phyloP scores from a whole-genome alignment of 2,329 filamentous ascomycete genomes.

The Exophiala sideris region DNA sequence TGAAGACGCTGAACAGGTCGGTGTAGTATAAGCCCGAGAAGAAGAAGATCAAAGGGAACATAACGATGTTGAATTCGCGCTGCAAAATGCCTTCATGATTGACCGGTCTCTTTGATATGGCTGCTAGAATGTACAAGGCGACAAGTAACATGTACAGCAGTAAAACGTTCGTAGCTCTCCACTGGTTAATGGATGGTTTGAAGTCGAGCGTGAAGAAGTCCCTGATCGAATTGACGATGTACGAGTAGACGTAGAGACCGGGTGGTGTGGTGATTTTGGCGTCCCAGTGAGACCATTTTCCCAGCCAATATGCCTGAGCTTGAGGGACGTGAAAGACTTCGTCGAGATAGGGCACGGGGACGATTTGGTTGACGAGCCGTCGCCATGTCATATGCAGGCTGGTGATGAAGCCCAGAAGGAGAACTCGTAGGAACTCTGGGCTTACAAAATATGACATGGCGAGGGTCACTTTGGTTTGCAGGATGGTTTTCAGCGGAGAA shows the following conservation, averaged over 20 bases:
- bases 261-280: conserved; percentile 97
- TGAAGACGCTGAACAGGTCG: conserved; percentile 75
- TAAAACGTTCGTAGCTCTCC: conserved; percentile 21
- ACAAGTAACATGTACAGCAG: conserved; percentile 24
- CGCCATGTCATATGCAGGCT: conserved; percentile 36
- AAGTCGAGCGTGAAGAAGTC: conserved; percentile 45
- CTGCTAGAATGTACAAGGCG: conserved; percentile 19
- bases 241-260: conserved; percentile 65
- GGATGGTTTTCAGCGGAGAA: not conserved
- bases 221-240: conserved; percentile 46
- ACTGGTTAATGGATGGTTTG: conserved; percentile 17
- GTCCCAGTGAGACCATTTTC: conserved; percentile 77
- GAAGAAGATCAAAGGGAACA: conserved; percentile 92
- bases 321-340: conserved; percentile 71
- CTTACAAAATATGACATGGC: conserved; percentile 21
- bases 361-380: conserved; percentile 44
- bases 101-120: conserved; percentile 40
- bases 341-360: conserved; percentile 59
- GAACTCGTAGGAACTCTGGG: conserved; percentile 20
- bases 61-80: conserved; percentile 49
- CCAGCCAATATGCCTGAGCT: conserved; percentile 76
- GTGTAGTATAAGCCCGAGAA: conserved; percentile 96
- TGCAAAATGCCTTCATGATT: conserved; percentile 48
- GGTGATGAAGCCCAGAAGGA: conserved; percentile 20
- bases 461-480: not conserved